Evolutionary conservation across 164 flowering plant species (phyloP), one percentile per base, ranked within the genome.

Genomic region (Taxillus chinensis): DNA sequence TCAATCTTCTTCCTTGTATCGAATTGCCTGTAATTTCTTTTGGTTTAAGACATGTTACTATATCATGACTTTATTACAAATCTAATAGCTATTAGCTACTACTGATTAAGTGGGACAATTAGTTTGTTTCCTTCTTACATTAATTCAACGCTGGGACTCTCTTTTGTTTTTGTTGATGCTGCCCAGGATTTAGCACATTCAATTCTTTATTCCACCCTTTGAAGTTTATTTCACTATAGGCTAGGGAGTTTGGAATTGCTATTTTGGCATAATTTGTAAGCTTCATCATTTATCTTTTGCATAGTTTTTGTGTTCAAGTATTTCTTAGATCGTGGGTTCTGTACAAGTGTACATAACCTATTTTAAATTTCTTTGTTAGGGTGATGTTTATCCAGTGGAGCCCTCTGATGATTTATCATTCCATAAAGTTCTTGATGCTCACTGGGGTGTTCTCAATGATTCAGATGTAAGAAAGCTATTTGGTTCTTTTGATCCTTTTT

Each of bases 361-460:
- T 10, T 48, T 48, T 48, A 8, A 9, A 9, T 43, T 9, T 43
- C 46, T 9, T 48, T 1, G 14, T 71, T 42, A 92, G 98, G 98
- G 98, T 65, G 96, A 95, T 82, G 99, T 95, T 70, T 95, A 95
- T 83, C 99, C 99, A 3, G 89, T 86, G 70, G 99, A 95, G 70
- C 69, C 82, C 16, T 66, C 73, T 62, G 90, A 78, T 64, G 79
- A 64, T 40, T 63, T 72, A 53, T 62, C 67, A 27, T 57, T 79
- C 62, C 78, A 73, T 73, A 85, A 82, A 85, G 85, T 95, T 71
- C 91, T 95, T 62, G 97, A 95, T 82, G 96, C 99, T 63, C 89
- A 95, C 64, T 95, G 99, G 97, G 97, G 99, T 63, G 89, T 78
- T 63, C 85, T 91, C 16, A 74, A 77, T 67, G 88, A 86, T 46